Percentiles rank a stretch among this genome's conserved stretches.
Conservation (phyloP, 192 early-diverging fungal species). For the Phycomyces nitens region DNA sequence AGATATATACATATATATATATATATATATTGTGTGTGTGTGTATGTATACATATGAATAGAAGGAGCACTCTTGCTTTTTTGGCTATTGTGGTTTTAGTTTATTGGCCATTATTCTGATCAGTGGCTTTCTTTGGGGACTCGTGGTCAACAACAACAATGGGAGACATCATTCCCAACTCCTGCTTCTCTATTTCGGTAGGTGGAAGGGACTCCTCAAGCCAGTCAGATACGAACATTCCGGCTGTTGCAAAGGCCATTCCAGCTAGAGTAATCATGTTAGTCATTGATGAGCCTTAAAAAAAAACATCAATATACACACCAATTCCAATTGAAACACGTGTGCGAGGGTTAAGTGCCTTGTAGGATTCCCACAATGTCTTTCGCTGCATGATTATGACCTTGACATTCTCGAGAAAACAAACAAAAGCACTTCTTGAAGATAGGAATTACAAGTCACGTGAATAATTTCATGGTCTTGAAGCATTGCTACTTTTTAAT, state of each 20-base stretch:
- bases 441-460: too few species aligned
- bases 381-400: conserved; percentile 34
- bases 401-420: too few species aligned
- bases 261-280: conserved; percentile 24
- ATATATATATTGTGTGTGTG: too few species aligned
- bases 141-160: conserved; percentile 21
- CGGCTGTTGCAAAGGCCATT: conserved; percentile 37
- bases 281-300: not conserved
- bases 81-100: not conserved
- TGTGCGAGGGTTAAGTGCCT: conserved; percentile 30
- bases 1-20: too few species aligned
- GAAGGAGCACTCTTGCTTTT: too few species aligned
- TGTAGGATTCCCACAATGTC: conserved; percentile 38
- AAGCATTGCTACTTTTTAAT: too few species aligned
- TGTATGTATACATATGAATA: too few species aligned
- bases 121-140: not conserved
- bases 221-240: conserved; percentile 34
- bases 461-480: too few species aligned
- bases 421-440: too few species aligned
- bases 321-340: conserved; percentile 31
- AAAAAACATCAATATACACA: not conserved
- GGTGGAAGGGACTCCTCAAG: conserved; percentile 30
- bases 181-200: conserved; percentile 14
- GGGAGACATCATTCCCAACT: conserved; percentile 22
- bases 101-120: not conserved